A percentile compares a stretch with the other conserved stretches of the same genome.
These are phyloP conservation scores for Cryptosporidium muris DNA, from an alignment of 169 alveolate species.

Conservation along the genomic window DNA sequence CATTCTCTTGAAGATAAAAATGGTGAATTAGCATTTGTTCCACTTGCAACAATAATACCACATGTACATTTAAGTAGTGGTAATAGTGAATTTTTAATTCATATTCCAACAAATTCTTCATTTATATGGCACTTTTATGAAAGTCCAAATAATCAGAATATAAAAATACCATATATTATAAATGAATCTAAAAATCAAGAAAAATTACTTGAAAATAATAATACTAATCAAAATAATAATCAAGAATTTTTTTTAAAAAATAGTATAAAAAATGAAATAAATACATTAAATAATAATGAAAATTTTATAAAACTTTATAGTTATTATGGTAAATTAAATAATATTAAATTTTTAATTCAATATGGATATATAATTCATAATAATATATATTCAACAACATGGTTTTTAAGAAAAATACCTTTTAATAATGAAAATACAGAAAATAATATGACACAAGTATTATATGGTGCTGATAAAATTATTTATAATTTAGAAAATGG, in stretches of 20 bases:
- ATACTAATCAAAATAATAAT: too few relatives aligned
- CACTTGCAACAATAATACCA: constrained; percentile 24
- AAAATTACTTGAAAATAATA: too few relatives aligned
- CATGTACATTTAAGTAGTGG: constrained; percentile 2
- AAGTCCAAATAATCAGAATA: background rate
- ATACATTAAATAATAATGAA: background rate
- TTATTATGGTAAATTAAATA: constrained; percentile 41
- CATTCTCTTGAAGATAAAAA: constrained; percentile 54
- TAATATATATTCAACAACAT: constrained; percentile 32
- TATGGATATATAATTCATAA: constrained; percentile 26
- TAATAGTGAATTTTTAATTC: constrained; percentile 1
- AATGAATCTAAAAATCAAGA: too few relatives aligned
- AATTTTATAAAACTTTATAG: constrained; percentile 9
- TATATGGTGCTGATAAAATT: constrained; percentile 21
- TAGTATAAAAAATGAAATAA: background rate
- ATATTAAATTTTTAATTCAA: constrained; percentile 41
- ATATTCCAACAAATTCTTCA: constrained; percentile 7
- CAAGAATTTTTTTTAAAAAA: background rate
- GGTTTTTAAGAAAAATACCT: constrained; percentile 34
- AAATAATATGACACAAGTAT: background rate
- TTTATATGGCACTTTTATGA: constrained; percentile 17
- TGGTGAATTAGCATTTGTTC: constrained; percentile 40
- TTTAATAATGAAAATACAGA: background rate
- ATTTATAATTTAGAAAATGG: background rate
- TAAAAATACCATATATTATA: background rate